Conservation (phyloP, 441 rosid genomes). For the Populus tomentosa region DNA sequence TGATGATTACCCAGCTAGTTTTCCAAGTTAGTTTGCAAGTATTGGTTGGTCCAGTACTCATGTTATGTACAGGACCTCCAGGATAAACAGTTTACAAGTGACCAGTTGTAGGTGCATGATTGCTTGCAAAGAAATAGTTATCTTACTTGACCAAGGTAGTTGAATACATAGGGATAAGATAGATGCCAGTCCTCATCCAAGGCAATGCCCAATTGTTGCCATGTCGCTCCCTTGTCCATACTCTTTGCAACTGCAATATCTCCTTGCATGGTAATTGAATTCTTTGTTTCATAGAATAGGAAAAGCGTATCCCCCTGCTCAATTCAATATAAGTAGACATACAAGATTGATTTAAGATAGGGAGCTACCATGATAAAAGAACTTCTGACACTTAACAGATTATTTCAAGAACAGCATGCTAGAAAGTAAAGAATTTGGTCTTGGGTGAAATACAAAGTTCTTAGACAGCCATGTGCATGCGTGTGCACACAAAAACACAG, state of each 20-base stretch:
- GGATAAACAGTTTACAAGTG: neutral
- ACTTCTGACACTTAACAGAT: neutral
- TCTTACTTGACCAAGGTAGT: conserved; percentile 70
- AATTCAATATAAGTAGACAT: neutral
- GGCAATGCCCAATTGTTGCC: conserved; percentile 88
- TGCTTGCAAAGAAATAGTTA: neutral
- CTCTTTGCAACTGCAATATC: conserved; percentile 92
- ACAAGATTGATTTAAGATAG: neutral
- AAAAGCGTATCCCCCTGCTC: conserved; percentile 67
- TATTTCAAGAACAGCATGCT: conserved; percentile 3
- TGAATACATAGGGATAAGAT: conserved; percentile 84
- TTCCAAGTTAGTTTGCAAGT: neutral
- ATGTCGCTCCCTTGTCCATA: conserved; percentile 76
- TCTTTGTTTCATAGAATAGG: conserved; percentile 80
- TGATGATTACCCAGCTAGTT: neutral
- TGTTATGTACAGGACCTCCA: neutral
- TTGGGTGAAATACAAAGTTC: neutral
- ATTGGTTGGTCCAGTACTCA: neutral
- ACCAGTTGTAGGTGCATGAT: neutral
- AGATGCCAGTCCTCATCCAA: conserved; percentile 97
- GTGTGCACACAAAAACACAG: neutral
- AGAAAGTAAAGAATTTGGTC: neutral
- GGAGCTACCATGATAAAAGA: neutral
- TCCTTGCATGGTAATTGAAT: conserved; percentile 80
- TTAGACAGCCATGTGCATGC: neutral